phyloP scores from a whole-genome alignment of 2,329 filamentous ascomycete species.

The Aspergillus sp. region DNA sequence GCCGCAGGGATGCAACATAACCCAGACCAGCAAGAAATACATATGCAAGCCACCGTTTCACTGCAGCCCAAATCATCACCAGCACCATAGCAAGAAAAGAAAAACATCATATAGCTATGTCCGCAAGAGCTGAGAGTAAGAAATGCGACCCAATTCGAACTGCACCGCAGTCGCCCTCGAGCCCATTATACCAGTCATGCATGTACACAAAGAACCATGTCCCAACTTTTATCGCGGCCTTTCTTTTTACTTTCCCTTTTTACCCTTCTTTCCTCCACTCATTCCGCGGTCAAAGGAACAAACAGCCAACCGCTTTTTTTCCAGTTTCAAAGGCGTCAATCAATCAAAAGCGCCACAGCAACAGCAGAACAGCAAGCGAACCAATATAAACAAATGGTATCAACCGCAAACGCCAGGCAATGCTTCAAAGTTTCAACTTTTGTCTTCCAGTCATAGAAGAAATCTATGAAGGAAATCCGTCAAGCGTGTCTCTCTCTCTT shows the following conservation, averaged over 20 bases:
- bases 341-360: constrained; percentile 3
- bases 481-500: constrained; percentile 11
- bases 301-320: constrained; percentile 4
- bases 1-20: not conserved
- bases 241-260: not conserved
- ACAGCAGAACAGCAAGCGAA: constrained; percentile 7
- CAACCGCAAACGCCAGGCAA: constrained; percentile 40
- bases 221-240: not conserved
- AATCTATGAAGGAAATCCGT: constrained; percentile 17
- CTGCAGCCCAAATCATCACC: not conserved
- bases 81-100: not conserved
- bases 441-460: constrained; percentile 24
- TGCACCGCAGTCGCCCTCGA: constrained; percentile 13
- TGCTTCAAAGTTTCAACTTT: constrained; percentile 36
- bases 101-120: constrained; percentile 2
- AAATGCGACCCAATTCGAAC: constrained; percentile 2
- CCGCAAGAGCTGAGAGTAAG: constrained; percentile 13
- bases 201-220: not conserved
- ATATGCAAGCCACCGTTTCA: not conserved
- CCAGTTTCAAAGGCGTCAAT: not conserved
- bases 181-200: constrained; percentile 1
- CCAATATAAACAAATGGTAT: constrained; percentile 33
- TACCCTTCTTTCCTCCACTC: too few relatives aligned
- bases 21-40: not conserved
- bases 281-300: not conserved